Conservation (phyloP, 306 rosid genomes). For the Benincasa hispida region DNA sequence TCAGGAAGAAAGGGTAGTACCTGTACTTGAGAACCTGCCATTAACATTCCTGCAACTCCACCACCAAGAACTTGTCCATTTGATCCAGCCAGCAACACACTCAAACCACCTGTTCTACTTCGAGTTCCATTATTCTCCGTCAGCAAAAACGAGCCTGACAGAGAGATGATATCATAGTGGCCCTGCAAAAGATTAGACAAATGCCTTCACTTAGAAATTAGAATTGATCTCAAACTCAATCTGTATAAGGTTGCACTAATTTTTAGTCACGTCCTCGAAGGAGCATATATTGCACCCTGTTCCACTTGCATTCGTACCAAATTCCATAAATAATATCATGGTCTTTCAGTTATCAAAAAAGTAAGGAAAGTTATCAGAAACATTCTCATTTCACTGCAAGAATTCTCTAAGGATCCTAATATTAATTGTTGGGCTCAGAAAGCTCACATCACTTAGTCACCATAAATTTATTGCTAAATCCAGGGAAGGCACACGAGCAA, state of each 20-base stretch:
- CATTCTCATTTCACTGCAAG: neutral
- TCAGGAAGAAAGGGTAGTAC: slow-evolving; percentile 13
- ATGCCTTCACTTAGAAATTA: neutral
- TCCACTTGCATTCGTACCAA: neutral
- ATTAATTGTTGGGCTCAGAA: neutral
- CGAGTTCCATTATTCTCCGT: slow-evolving; percentile 32
- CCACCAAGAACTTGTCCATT: slow-evolving; percentile 71
- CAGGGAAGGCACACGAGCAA: neutral
- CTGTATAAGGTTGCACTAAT: neutral
- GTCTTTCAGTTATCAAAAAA: too few relatives aligned
- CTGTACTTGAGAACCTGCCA: slow-evolving; percentile 65
- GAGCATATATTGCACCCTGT: neutral
- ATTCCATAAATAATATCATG: neutral
- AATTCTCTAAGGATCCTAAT: neutral
- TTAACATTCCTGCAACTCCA: slow-evolving; percentile 50
- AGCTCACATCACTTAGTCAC: neutral
- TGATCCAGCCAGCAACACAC: slow-evolving; percentile 40
- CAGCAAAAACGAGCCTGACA: slow-evolving; percentile 32
- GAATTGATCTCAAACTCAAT: neutral
- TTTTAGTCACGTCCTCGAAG: neutral
- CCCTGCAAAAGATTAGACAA: slow-evolving; percentile 39
- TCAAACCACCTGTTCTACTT: slow-evolving; percentile 34
- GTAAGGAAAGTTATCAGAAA: neutral
- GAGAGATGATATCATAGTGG: slow-evolving; percentile 53
- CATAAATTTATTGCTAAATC: neutral